phyloP scores from a whole-genome alignment of 108 stramenopile species.

The Skeletonema tropicum region DNA sequence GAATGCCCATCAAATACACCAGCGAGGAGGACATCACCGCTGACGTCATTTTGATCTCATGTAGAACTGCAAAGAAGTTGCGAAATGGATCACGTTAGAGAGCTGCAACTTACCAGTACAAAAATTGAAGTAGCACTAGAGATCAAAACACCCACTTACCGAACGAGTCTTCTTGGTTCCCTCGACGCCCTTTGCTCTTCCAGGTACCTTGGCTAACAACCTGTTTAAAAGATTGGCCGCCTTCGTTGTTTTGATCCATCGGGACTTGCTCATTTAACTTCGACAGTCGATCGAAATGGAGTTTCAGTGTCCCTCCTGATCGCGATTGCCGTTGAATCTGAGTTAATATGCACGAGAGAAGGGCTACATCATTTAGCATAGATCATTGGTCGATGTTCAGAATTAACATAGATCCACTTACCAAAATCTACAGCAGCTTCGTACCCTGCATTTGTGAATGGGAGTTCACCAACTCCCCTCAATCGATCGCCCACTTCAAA shows the following conservation, averaged over 20 bases:
- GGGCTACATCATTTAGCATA: too few species aligned
- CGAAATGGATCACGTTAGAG: slow-evolving; percentile 1
- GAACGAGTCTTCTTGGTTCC: slow-evolving; percentile 75
- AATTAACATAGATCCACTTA: slow-evolving; percentile 14
- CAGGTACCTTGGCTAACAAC: slow-evolving; percentile 73
- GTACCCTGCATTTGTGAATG: slow-evolving; percentile 66
- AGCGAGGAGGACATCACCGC: slow-evolving; percentile 59
- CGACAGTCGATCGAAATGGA: slow-evolving; percentile 75
- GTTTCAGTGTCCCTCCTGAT: slow-evolving; percentile 41
- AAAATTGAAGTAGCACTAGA: neutral
- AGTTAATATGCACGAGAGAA: neutral
- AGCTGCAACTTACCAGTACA: neutral
- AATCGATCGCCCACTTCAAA: slow-evolving; percentile 84
- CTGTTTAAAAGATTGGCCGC: slow-evolving; percentile 4
- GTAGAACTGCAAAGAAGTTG: slow-evolving; percentile 48
- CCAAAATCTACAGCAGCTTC: slow-evolving; percentile 68
- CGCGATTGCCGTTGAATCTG: slow-evolving; percentile 37
- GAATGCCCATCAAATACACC: slow-evolving; percentile 87
- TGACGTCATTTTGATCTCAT: slow-evolving; percentile 62
- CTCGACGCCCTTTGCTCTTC: slow-evolving; percentile 69
- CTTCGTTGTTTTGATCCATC: slow-evolving; percentile 3
- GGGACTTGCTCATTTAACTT: neutral
- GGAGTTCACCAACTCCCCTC: slow-evolving; percentile 77
- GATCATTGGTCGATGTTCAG: too few species aligned
- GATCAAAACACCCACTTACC: slow-evolving; percentile 28